These are phyloP conservation scores for Puccinia triticina DNA, from an alignment of 1,284 basidiomycete genomes.

Conservation along the genomic window DNA sequence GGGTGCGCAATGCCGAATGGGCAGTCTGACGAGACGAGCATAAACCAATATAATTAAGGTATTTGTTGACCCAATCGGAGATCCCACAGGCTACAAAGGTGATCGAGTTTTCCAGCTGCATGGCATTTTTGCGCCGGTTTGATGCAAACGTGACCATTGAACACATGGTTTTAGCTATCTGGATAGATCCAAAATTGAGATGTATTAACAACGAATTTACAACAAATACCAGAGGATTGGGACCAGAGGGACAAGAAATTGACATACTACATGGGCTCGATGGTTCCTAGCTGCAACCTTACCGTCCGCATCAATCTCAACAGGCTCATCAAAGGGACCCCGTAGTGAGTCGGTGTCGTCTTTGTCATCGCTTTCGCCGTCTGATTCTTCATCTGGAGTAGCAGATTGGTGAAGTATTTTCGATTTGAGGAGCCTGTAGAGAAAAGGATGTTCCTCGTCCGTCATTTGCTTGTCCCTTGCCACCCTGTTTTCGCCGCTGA, in stretches of 20 bases:
- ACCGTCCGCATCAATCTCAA: background rate
- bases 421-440: background rate
- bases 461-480: background rate
- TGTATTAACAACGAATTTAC: too few species aligned
- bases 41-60: constrained; percentile 1
- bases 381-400: too few species aligned
- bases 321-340: background rate
- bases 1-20: background rate
- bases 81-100: too few species aligned
- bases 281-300: background rate
- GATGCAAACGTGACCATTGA: too few species aligned
- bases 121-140: too few species aligned
- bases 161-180: background rate
- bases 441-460: background rate
- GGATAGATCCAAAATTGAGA: too few species aligned
- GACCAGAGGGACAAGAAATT: too few species aligned
- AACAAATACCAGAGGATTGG: too few species aligned
- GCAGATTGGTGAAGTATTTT: background rate
- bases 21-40: background rate
- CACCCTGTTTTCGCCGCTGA: background rate
- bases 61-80: too few species aligned
- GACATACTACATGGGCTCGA: background rate
- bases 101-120: too few species aligned
- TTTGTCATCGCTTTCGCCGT: background rate
- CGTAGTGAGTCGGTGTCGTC: background rate